Conservation (phyloP, 108 stramenopile genomes). For the Mayamaea pseudoterrestris region DNA sequence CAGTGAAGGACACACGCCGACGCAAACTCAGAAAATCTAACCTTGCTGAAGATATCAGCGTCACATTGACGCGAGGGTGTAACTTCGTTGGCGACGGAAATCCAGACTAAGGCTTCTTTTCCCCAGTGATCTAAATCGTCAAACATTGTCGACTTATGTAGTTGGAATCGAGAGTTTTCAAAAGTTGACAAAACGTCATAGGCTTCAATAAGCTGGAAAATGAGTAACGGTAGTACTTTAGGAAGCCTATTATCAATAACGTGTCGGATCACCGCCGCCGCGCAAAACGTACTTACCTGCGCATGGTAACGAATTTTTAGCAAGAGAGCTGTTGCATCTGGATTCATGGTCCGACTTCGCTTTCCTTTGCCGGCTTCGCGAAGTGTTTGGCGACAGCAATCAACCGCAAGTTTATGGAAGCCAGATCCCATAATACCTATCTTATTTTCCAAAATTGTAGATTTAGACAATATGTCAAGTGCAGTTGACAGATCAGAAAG, state of each 20-base stretch:
- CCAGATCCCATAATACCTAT: conserved; percentile 50
- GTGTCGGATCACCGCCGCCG: conserved; percentile 1
- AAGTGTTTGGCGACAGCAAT: conserved; percentile 43
- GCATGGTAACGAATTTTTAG: conserved; percentile 46
- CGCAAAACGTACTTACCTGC: conserved; percentile 14
- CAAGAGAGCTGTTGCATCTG: conserved; percentile 31
- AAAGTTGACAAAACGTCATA: too few relatives aligned
- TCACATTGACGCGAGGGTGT: too few relatives aligned
- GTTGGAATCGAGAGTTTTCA: too few relatives aligned
- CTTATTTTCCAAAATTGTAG: conserved; percentile 43
- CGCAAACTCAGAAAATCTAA: conserved; percentile 23
- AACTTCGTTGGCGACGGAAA: too few relatives aligned
- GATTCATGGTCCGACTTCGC: conserved; percentile 22
- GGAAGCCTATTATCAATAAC: background rate
- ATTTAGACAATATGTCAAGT: conserved; percentile 49
- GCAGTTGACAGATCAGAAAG: conserved; percentile 47
- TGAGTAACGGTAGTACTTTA: too few relatives aligned
- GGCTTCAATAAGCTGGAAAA: too few relatives aligned
- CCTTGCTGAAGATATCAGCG: background rate
- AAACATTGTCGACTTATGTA: too few relatives aligned
- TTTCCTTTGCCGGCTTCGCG: too few relatives aligned
- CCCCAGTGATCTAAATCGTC: too few relatives aligned
- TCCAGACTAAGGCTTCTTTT: too few relatives aligned
- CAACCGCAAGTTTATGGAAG: conserved; percentile 49
- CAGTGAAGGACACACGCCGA: conserved; percentile 14